Evolutionary conservation across 257 asterid genomes (phyloP).

Genomic region (Jacaranda copaia): DNA sequence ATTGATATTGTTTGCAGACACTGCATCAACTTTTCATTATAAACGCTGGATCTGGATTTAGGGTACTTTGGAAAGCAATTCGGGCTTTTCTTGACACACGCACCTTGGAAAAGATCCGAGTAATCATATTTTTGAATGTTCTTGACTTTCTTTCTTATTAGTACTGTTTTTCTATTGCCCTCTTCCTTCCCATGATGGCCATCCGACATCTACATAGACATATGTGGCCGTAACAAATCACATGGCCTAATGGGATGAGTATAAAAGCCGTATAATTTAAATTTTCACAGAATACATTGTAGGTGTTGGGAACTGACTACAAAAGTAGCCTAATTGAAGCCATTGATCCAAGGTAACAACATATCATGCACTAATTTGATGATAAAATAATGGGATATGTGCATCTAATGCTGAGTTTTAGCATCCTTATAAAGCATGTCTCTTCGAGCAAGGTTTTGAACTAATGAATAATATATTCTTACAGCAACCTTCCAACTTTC

Average conservation of each 20-base stretch:
- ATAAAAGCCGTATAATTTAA: conserved; percentile 8
- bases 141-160: background rate
- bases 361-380: background rate
- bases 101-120: conserved; percentile 75
- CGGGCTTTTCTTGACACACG: conserved; percentile 75
- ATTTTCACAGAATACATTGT: conserved; percentile 29
- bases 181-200: no score
- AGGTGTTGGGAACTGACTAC: conserved; percentile 79
- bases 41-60: conserved; percentile 76
- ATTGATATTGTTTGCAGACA: conserved; percentile 54
- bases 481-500: conserved; percentile 75
- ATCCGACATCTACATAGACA: no score
- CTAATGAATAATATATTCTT: background rate
- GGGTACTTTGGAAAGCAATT: conserved; percentile 71
- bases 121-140: conserved; percentile 26
- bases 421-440: no score
- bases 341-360: conserved; percentile 67
- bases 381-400: background rate
- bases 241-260: no score
- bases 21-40: conserved; percentile 68
- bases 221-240: no score
- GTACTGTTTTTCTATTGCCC: conserved; percentile 1
- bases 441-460: background rate
- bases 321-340: conserved; percentile 58
- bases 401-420: background rate